Evolutionary conservation across 139 green algal species (phyloP), one percentile per base, ranked within the genome.

Genomic region (Chlorella sp.): DNA sequence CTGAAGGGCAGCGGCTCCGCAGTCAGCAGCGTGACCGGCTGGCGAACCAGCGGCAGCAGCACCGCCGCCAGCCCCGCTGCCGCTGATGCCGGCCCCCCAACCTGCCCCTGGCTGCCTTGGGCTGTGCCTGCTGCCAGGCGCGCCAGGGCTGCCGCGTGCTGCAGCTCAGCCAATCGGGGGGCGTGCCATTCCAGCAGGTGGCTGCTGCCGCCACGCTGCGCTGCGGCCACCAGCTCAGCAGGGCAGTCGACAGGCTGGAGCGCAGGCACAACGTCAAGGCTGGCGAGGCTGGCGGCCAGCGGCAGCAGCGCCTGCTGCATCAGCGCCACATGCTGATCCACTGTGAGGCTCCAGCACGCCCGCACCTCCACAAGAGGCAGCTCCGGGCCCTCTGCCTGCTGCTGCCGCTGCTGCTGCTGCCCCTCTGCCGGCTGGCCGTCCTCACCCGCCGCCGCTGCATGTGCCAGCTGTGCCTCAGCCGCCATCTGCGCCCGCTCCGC

Each of bases 1-100:
- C 70, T 60, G 72, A 85, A 92, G 22, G 87, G 68, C 56, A 92
- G 67, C 22, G 51, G 56, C n/a, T 92, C 84, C 3, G 70, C 30
- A 20, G 81, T 91, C 38, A 92, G 56, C 51, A 92, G 22, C 7
- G 89, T 92, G 19, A 72, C 26, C 28, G 86, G 84, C 20, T 32
- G 32, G n/a, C 32, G 36, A 20, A 60, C 70, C 40, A 81, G 51
- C 36, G 79, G 51, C n/a, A 41, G 40, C 43, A 89, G 81, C 67
- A 83, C 5, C 1, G 74, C 69, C 4, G 77, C 58, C 26, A 81
- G 19, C 6, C 43, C 70, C 0, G 65, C 72, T 16, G 14, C 43
- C 0, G 72, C 72, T 1, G 44, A 43, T 13, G 44, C 44, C 28
- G 16, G 11, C 14, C 51, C 51, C 13, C 41, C 41, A 30, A 9